Evolutionary conservation across 1,139 yeast genomes (phyloP), one percentile per base, ranked within the genome.

Genomic region (Geotrichum fermentans): DNA sequence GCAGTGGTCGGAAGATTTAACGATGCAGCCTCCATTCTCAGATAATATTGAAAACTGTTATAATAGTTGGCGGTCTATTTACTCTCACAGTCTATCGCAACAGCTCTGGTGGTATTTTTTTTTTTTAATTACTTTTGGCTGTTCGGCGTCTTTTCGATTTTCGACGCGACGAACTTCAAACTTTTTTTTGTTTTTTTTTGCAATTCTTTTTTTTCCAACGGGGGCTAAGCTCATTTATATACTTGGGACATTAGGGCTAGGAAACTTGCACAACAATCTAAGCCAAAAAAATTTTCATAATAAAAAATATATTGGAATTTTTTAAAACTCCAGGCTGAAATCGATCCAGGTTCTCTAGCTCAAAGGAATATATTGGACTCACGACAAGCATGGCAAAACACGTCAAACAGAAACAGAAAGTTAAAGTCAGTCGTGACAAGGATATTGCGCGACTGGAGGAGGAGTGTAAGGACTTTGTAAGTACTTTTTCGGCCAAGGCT

Each of bases 1-100:
- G 92, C 88, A 28, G 86, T 83, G 22, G 85, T 81, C 51, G 92
- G 92, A 58, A 82, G 76, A 57, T 39, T 45, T 28, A 45, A 36
- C 18, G 48, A 32, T 18, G 48, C 43, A 33, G 48, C 40, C 33
- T 45, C 48, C 48, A 45, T 45, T 45, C 13, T 44, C 8, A 10
- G 10, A 6, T 24, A 24, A 24, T 6, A 24, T 24, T n/a, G n/a
- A n/a, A n/a, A n/a, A n/a, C n/a, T n/a, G n/a, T n/a, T n/a, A n/a
- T n/a, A n/a, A n/a, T n/a, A n/a, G n/a, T n/a, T n/a, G n/a, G n/a
- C n/a, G n/a, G n/a, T n/a, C n/a, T n/a, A n/a, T n/a, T n/a, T n/a
- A n/a, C n/a, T n/a, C n/a, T n/a, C n/a, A n/a, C n/a, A n/a, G n/a
- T n/a, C n/a, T n/a, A n/a, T n/a, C n/a, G n/a, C n/a, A n/a, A n/a